These are phyloP conservation scores for Coffea canephora DNA, from an alignment of 257 asterid species.

Conservation along the genomic window DNA sequence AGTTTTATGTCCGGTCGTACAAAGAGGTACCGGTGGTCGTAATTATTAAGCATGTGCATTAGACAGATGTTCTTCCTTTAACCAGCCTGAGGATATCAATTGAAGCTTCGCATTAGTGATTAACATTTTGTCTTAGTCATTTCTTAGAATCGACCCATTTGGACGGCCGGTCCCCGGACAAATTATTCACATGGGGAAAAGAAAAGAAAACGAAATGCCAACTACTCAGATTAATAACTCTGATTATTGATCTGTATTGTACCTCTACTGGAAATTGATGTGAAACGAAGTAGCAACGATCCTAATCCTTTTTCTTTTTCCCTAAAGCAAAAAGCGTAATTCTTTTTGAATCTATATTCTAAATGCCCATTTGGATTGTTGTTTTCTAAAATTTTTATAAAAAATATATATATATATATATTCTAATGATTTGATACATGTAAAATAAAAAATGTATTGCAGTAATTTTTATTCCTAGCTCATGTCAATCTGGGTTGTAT, in stretches of 20 bases:
- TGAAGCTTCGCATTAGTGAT: constrained; percentile 12
- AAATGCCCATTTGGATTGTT: no score
- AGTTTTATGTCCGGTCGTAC: constrained; percentile 28
- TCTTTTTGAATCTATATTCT: no score
- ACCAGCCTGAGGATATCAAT: constrained; percentile 41
- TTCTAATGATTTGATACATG: no score
- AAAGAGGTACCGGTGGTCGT: not conserved
- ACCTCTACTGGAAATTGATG: not conserved
- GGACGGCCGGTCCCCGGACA: not conserved
- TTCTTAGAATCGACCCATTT: constrained; percentile 12
- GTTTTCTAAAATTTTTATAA: no score
- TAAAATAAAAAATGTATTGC: no score
- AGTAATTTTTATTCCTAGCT: no score
- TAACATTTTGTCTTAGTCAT: constrained; percentile 9
- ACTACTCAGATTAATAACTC: not conserved
- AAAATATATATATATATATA: no score
- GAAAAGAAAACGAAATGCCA: not conserved
- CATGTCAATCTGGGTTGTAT: no score
- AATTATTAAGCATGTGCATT: constrained; percentile 31
- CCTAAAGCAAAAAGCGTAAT: no score
- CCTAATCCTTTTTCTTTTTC: no score
- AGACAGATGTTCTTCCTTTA: constrained; percentile 10
- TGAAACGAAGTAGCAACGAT: no score
- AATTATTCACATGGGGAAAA: not conserved
- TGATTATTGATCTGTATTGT: no score